A percentile compares a stretch with the other conserved stretches of the same genome.
These are phyloP conservation scores for Miscanthus lutarioriparius DNA, from an alignment of 176 grass and related monocot genomes.

Conservation along the genomic window DNA sequence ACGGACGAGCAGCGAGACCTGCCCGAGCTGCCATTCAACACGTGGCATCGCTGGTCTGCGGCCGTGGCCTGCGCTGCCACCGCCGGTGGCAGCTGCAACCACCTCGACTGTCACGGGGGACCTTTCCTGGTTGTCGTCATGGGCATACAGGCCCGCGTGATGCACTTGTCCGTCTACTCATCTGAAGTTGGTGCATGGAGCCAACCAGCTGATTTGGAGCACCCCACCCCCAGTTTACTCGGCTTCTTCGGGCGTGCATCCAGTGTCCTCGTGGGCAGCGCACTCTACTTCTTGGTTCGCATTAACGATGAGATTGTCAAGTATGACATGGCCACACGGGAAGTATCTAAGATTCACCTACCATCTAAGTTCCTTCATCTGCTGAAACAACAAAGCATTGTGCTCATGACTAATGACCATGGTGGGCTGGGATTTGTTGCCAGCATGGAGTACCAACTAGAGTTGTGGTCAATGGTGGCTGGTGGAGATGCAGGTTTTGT, in stretches of 20 bases:
- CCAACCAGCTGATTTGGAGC: too few relatives aligned
- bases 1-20: too few relatives aligned
- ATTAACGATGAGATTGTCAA: neutral
- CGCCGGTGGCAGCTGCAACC: too few relatives aligned
- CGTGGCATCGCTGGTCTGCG: too few relatives aligned
- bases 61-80: too few relatives aligned
- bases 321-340: neutral
- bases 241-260: too few relatives aligned
- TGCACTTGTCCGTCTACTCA: neutral
- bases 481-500: neutral
- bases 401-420: neutral
- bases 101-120: too few relatives aligned
- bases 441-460: neutral
- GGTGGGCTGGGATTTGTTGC: neutral
- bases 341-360: neutral
- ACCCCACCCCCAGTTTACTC: too few relatives aligned
- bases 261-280: neutral
- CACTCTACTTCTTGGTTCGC: neutral
- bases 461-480: neutral
- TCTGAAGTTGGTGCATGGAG: neutral
- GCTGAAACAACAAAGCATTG: neutral
- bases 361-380: neutral
- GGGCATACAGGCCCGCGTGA: accelerated
- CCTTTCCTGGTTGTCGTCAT: neutral
- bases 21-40: too few relatives aligned